phyloP scores from a whole-genome alignment of 306 rosid genomes.

The Quercus ilex region DNA sequence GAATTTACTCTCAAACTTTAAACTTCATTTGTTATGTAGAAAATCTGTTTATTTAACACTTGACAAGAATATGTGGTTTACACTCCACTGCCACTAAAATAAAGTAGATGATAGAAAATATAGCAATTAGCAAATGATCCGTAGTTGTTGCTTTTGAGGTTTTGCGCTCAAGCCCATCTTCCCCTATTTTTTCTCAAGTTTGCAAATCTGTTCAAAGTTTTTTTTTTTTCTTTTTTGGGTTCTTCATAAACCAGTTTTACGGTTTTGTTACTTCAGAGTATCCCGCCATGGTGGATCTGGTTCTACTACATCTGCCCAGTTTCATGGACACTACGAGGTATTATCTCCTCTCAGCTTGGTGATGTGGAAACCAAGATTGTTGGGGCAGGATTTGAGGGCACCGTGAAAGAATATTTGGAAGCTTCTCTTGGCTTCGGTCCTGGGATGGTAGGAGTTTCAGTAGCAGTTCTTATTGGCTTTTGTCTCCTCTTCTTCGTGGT shows the following conservation, averaged over 20 bases:
- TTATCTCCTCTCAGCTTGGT: slow-evolving; percentile 86
- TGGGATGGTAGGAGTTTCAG: slow-evolving; percentile 57
- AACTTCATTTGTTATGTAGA: too few relatives aligned
- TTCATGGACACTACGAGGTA: slow-evolving; percentile 87
- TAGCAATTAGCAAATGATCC: neutral
- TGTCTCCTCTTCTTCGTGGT: slow-evolving; percentile 53
- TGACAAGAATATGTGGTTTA: too few relatives aligned
- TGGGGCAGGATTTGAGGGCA: slow-evolving; percentile 73
- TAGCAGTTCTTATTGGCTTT: slow-evolving; percentile 53
- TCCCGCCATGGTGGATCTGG: slow-evolving; percentile 96
- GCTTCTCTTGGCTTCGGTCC: slow-evolving; percentile 49
- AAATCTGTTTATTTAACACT: too few relatives aligned
- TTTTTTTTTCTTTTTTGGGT: too few relatives aligned
- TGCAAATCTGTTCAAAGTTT: neutral
- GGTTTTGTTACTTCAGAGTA: slow-evolving; percentile 36
- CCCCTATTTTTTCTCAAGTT: too few relatives aligned
- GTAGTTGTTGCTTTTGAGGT: neutral
- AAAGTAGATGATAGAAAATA: neutral
- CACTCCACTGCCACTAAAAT: neutral
- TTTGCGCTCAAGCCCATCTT: too few relatives aligned
- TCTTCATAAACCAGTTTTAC: neutral
- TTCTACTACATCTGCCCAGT: slow-evolving; percentile 86
- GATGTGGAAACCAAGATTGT: slow-evolving; percentile 54
- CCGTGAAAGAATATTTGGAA: slow-evolving; percentile 66
- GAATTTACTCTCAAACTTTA: too few relatives aligned